Percentiles rank a stretch among this genome's conserved stretches.
These are phyloP conservation scores for Dryadomyces quercus-mongolicae DNA, from an alignment of 2,329 filamentous ascomycete genomes.

Conservation along the genomic window DNA sequence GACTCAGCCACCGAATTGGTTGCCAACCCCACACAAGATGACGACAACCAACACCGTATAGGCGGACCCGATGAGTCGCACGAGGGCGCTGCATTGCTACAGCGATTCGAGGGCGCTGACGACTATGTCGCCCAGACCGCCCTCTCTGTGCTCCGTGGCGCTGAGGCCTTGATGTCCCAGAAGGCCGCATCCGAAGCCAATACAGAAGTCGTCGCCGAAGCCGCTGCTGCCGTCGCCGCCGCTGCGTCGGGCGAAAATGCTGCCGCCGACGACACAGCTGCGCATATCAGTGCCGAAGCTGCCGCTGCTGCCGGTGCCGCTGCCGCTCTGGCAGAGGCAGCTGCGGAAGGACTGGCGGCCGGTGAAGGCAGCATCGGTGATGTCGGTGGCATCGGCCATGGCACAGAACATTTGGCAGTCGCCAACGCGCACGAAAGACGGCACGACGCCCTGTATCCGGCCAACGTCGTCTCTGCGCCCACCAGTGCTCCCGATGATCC, in stretches of 20 bases:
- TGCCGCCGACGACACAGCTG: slow-evolving; percentile 19
- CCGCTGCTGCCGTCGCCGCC: slow-evolving; percentile 28
- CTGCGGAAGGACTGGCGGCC: slow-evolving; percentile 13
- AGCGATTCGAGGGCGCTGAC: slow-evolving; percentile 23
- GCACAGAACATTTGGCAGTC: slow-evolving; percentile 2
- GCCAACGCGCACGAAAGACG: background rate
- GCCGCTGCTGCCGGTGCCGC: slow-evolving; percentile 6
- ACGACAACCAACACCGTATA: background rate
- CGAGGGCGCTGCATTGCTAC: background rate
- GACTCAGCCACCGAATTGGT: slow-evolving; percentile 1
- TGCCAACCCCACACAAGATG: background rate
- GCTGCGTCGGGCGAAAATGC: slow-evolving; percentile 26
- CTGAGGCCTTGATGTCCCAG: slow-evolving; percentile 9
- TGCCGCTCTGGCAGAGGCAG: slow-evolving; percentile 21
- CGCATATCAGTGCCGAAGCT: slow-evolving; percentile 17
- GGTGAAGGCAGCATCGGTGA: background rate
- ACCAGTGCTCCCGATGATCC: background rate
- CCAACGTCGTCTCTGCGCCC: background rate
- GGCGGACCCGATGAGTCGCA: background rate
- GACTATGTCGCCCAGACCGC: slow-evolving; percentile 43
- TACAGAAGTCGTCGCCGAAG: slow-evolving; percentile 17
- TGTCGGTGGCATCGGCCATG: background rate
- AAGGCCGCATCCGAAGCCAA: slow-evolving; percentile 29
- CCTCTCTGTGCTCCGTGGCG: slow-evolving; percentile 18
- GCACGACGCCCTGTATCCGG: background rate